These are phyloP conservation scores for Metahyphopichia silvanorum DNA, from an alignment of 805 yeast species.

Conservation along the genomic window DNA sequence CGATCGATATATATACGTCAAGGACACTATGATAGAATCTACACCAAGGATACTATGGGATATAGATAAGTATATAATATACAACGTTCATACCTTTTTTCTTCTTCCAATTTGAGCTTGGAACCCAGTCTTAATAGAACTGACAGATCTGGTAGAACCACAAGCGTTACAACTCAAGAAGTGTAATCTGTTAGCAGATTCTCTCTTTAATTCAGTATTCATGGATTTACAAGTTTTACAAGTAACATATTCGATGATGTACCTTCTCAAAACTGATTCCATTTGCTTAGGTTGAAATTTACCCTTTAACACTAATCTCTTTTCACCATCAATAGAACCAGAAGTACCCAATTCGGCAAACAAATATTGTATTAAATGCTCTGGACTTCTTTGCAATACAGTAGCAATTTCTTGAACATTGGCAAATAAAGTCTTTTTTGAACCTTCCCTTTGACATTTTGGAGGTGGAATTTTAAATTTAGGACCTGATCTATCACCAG, in stretches of 20 bases:
- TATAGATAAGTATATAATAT: conserved; percentile 1
- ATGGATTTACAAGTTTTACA: conserved; percentile 98
- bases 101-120: conserved; percentile 95
- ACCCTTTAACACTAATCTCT: conserved; percentile 96
- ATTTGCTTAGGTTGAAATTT: conserved; percentile 96
- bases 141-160: conserved; percentile 95
- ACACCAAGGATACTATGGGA: not conserved
- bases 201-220: conserved; percentile 94
- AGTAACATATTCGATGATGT: conserved; percentile 94
- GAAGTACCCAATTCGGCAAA: conserved; percentile 99
- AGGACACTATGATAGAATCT: not conserved
- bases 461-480: conserved; percentile 98
- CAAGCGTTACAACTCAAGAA: conserved; percentile 97
- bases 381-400: conserved; percentile 93
- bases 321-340: conserved; percentile 97
- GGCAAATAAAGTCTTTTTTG: conserved; percentile 92
- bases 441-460: conserved; percentile 93
- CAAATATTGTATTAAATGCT: conserved; percentile 92
- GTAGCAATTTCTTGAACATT: conserved; percentile 93
- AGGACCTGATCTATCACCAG: conserved; percentile 90
- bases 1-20: no score
- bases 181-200: conserved; percentile 92
- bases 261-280: conserved; percentile 94
- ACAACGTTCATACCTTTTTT: conserved; percentile 48
- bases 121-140: conserved; percentile 98